These are phyloP conservation scores for Rhodotorula sp. DNA, from an alignment of 1,284 basidiomycete species.

Conservation along the genomic window DNA sequence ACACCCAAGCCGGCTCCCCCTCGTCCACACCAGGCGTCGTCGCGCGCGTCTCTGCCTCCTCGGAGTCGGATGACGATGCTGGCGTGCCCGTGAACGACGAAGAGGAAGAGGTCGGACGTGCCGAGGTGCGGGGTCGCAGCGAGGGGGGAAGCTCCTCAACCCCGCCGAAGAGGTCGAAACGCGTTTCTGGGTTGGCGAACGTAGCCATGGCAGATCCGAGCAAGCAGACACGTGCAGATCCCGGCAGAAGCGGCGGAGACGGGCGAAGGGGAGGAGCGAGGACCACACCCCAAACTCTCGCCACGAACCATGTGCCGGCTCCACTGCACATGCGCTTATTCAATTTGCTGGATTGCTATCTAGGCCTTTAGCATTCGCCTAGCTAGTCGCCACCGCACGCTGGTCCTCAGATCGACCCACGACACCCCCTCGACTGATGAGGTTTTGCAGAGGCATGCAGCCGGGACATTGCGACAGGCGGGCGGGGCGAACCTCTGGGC, in stretches of 20 bases:
- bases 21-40: constrained; percentile 20
- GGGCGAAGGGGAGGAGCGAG: not conserved
- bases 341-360: too few species aligned
- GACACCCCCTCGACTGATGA: too few species aligned
- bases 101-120: constrained; percentile 4
- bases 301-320: too few species aligned
- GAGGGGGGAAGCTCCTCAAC: constrained; percentile 12
- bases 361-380: too few species aligned
- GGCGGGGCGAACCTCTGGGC: too few species aligned
- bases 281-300: too few species aligned
- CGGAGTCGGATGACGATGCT: constrained; percentile 5
- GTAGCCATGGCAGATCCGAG: constrained; percentile 1
- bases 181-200: not conserved
- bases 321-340: too few species aligned
- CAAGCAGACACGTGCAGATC: not conserved
- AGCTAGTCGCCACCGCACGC: too few species aligned
- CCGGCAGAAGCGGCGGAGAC: too few species aligned
- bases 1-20: not conserved
- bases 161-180: constrained; percentile 34
- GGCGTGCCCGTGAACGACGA: not conserved
- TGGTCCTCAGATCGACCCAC: too few species aligned
- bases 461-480: too few species aligned
- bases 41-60: constrained; percentile 15
- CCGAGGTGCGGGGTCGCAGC: constrained; percentile 1
- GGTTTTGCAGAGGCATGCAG: too few species aligned